Evolutionary conservation across 2,329 filamentous ascomycete genomes (phyloP), one percentile per base, ranked within the genome.

Genomic region (Stagonosporopsis rhizophila): DNA sequence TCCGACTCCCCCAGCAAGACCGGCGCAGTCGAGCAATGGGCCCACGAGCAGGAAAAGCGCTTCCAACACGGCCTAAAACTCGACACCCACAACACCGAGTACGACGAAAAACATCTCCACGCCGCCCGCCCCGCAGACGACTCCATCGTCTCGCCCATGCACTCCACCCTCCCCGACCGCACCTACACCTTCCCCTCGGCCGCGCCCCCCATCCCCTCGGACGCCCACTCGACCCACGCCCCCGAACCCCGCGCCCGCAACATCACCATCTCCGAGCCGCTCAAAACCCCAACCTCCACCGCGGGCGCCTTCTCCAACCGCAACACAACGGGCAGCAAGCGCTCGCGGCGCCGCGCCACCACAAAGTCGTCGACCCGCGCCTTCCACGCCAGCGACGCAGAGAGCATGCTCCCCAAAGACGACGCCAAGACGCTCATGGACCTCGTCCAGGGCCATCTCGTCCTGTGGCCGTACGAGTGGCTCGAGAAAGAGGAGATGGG

Each of bases 381-480:
- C 1, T 86, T 88, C 64, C 80, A 83, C 51, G 82, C 83, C 14
- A 79, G 83, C 1, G 93, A 96, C 59, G 92, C 96, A 47, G 80
- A 70, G 23, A 60, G 63, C 9, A 65, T 97, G 63, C 82, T 97
- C 49, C 83, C 85, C 25, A 86, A 85, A 51, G 83, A 84, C 6
- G 91, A 96, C 64, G 91, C 92, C 1, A 93, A 96, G 73, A 89
- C 91, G 66, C 78, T 98, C 64, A 80, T 97, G 64, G 85, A 86
- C 61, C 79, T 95, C 79, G 85, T 95, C 23, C 94, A 98, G 75
- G 95, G 95, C 1, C 88, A 93, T 73, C 76, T 99, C 48, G 93
- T 99, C 23, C 81, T 91, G 61, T 99, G 96, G 81, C 95, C 95
- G 6, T 96, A 98, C 76, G 92, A 99, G 70, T 99, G 96, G 86